phyloP scores from a whole-genome alignment of 2,329 filamentous ascomycete genomes.

The Neofusicoccum parvum region DNA sequence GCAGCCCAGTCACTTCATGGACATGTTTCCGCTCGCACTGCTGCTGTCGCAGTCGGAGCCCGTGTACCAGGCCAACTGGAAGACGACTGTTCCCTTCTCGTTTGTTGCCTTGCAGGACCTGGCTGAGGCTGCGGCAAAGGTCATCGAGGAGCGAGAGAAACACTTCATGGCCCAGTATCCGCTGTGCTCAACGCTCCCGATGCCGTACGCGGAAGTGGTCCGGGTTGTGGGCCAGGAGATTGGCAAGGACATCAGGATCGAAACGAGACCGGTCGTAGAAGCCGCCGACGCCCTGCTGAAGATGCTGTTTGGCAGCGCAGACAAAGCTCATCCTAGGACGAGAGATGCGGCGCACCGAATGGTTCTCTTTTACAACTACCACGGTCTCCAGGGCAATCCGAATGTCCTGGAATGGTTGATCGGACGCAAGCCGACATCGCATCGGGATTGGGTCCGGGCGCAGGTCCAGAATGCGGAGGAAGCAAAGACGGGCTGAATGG shows the following conservation, averaged over 20 bases:
- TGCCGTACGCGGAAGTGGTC: constrained; percentile 27
- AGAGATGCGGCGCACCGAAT: constrained; percentile 25
- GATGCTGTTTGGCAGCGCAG: constrained; percentile 19
- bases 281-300: constrained; percentile 23
- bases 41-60: constrained; percentile 28
- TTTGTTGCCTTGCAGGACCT: constrained; percentile 32
- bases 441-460: constrained; percentile 21
- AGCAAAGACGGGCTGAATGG: neutral
- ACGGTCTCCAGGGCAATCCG: constrained; percentile 24
- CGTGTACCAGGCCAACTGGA: constrained; percentile 27
- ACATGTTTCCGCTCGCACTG: constrained; percentile 30
- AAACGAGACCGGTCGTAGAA: constrained; percentile 25
- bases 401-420: constrained; percentile 27
- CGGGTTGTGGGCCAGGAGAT: constrained; percentile 26
- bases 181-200: constrained; percentile 27
- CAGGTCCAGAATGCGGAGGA: neutral
- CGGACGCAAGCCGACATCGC: constrained; percentile 22
- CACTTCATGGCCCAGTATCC: constrained; percentile 34
- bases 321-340: constrained; percentile 14
- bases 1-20: constrained; percentile 40
- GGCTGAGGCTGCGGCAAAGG: constrained; percentile 28
- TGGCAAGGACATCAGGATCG: constrained; percentile 30
- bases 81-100: constrained; percentile 28
- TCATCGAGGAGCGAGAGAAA: constrained; percentile 30
- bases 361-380: constrained; percentile 26